Percentiles rank a stretch among this genome's conserved stretches.
phyloP scores from a whole-genome alignment of 2,329 filamentous ascomycete species.

The Laburnicola sp. region DNA sequence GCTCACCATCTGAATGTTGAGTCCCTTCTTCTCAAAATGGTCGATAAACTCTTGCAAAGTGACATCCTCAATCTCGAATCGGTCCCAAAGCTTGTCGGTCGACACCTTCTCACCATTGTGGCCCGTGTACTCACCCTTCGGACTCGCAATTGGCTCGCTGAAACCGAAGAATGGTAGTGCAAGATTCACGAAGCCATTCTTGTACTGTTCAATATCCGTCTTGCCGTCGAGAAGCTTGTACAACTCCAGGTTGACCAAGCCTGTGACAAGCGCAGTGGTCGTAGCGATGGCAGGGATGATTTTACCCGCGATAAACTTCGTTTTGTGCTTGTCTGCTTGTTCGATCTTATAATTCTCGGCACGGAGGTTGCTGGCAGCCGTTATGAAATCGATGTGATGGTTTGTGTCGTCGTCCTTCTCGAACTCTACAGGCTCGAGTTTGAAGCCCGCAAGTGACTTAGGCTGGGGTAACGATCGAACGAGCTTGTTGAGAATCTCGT shows the following conservation, averaged over 20 bases:
- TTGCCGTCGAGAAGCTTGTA: conserved; percentile 98
- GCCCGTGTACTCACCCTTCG: conserved; percentile 86
- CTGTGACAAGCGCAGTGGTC: conserved; percentile 92
- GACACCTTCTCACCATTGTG: conserved; percentile 72
- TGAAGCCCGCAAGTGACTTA: conserved; percentile 82
- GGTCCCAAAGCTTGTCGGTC: conserved; percentile 97
- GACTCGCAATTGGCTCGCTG: conserved; percentile 91
- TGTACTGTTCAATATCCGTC: conserved; percentile 96
- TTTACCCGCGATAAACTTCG: conserved; percentile 99
- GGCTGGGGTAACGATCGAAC: conserved; percentile 73
- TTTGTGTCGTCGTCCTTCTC: conserved; percentile 99
- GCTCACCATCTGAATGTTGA: conserved; percentile 89
- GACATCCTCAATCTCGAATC: conserved; percentile 87
- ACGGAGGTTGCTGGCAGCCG: conserved; percentile 91
- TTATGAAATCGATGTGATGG: conserved; percentile 98
- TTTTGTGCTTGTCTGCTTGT: conserved; percentile 91
- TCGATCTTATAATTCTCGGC: conserved; percentile 98
- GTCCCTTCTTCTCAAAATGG: conserved; percentile 75
- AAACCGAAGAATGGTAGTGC: conserved; percentile 98
- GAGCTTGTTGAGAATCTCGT: conserved; percentile 74
- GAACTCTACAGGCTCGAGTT: conserved; percentile 89
- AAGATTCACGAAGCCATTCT: conserved; percentile 97
- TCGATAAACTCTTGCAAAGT: conserved; percentile 82
- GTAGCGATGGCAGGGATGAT: conserved; percentile 99
- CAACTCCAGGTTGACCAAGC: conserved; percentile 86